Percentiles rank a stretch among this genome's conserved stretches.
Conservation (phyloP, 1,284 basidiomycete species). For the Sparassis latifolia region DNA sequence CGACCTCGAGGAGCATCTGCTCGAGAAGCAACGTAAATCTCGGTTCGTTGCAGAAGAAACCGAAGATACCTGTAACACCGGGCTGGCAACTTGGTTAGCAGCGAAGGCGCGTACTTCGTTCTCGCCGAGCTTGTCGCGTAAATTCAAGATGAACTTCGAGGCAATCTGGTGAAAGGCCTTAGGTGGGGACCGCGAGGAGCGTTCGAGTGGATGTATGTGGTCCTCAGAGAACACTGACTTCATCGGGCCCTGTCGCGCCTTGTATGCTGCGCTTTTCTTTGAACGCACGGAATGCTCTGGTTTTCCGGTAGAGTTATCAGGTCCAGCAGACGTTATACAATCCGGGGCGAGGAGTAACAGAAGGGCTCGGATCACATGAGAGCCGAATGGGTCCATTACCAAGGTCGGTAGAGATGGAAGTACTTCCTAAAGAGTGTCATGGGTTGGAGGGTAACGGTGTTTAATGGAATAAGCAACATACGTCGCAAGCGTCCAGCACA, state of each 20-base stretch:
- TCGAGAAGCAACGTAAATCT: background rate
- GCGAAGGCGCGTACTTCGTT: constrained; percentile 83
- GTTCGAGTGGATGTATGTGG: constrained; percentile 35
- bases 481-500: constrained; percentile 59
- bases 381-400: constrained; percentile 79
- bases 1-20: constrained; percentile 78
- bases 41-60: background rate
- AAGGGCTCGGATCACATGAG: constrained; percentile 79
- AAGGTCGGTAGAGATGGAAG: constrained; percentile 56
- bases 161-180: constrained; percentile 47
- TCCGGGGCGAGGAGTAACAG: constrained; percentile 68
- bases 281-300: constrained; percentile 46
- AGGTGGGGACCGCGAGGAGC: constrained; percentile 33
- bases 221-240: constrained; percentile 58
- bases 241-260: constrained; percentile 67
- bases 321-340: constrained; percentile 20
- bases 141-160: constrained; percentile 41
- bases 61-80: constrained; percentile 63
- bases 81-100: constrained; percentile 76
- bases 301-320: constrained; percentile 24
- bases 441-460: constrained; percentile 1
- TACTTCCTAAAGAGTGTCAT: constrained; percentile 49
- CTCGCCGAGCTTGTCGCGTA: constrained; percentile 50
- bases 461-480: constrained; percentile 26
- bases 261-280: constrained; percentile 74